These are phyloP conservation scores for Citeromyces matritensis DNA, from an alignment of 805 yeast genomes.

Conservation along the genomic window DNA sequence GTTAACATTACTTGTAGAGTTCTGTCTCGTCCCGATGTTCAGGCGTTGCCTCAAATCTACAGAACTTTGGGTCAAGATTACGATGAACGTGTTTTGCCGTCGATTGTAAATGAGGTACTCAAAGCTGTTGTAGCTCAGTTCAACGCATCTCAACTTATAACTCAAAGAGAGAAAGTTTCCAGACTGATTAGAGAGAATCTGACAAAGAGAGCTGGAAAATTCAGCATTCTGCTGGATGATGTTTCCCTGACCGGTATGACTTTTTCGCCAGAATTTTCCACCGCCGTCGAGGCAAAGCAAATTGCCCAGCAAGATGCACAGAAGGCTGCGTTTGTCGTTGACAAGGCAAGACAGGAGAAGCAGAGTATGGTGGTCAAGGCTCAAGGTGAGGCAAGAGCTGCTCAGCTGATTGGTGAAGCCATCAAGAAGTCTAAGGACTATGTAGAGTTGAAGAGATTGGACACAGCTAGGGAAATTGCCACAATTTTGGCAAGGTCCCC, in stretches of 20 bases:
- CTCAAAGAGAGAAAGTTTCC: constrained; percentile 97
- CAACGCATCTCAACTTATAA: constrained; percentile 94
- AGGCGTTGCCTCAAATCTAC: constrained; percentile 68
- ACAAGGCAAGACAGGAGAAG: constrained; percentile 94
- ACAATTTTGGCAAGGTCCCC: constrained; percentile 73
- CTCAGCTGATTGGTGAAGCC: constrained; percentile 97
- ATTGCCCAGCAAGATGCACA: constrained; percentile 99
- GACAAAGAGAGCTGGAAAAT: constrained; percentile 80
- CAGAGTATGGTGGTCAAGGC: constrained; percentile 96
- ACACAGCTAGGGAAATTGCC: constrained; percentile 95
- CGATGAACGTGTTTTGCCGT: constrained; percentile 93
- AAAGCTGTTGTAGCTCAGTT: constrained; percentile 96
- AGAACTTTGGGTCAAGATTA: constrained; percentile 90
- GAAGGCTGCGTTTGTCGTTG: constrained; percentile 94
- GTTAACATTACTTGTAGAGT: constrained; percentile 98
- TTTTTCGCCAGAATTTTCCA: constrained; percentile 93
- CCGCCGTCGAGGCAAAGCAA: constrained; percentile 97
- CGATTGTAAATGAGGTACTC: constrained; percentile 95
- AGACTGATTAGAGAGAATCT: constrained; percentile 82
- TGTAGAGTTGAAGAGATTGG: constrained; percentile 91
- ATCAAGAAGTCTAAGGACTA: constrained; percentile 93
- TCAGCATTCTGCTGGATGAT: constrained; percentile 82
- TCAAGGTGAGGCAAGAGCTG: constrained; percentile 96
- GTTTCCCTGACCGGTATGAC: constrained; percentile 96
- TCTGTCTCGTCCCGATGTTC: constrained; percentile 73